A percentile compares a stretch with the other conserved stretches of the same genome.
phyloP scores from a whole-genome alignment of 1,139 yeast species.

The Suhomyces bokatorum region DNA sequence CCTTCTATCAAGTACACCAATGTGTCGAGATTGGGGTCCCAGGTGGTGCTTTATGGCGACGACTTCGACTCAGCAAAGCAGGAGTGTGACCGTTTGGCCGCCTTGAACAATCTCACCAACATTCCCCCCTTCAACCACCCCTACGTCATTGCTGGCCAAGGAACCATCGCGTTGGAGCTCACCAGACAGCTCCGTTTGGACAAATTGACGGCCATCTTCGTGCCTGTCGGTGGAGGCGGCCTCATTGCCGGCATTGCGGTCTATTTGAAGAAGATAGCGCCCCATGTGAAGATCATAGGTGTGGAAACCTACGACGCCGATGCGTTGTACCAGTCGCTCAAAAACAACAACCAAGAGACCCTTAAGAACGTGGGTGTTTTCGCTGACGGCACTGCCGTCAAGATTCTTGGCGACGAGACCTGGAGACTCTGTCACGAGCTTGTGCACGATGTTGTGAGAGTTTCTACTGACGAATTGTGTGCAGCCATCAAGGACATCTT shows the following conservation, averaged over 20 bases:
- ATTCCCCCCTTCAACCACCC: constrained; percentile 99
- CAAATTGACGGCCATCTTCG: constrained; percentile 81
- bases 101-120: constrained; percentile 72
- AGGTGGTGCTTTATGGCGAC: constrained; percentile 89
- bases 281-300: constrained; percentile 92
- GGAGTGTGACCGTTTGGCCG: constrained; percentile 75
- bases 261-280: constrained; percentile 92
- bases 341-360: constrained; percentile 52
- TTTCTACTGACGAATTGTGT: constrained; percentile 91
- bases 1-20: constrained; percentile 92
- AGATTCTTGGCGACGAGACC: constrained; percentile 84
- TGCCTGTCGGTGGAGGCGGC: constrained; percentile 98
- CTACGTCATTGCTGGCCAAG: constrained; percentile 98
- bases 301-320: constrained; percentile 96
- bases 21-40: constrained; percentile 89
- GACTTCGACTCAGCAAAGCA: constrained; percentile 91
- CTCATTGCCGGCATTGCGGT: constrained; percentile 87
- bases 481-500: constrained; percentile 97
- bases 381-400: constrained; percentile 99
- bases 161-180: constrained; percentile 92
- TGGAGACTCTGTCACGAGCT: constrained; percentile 76
- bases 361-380: constrained; percentile 85
- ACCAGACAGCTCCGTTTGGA: constrained; percentile 81
- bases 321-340: constrained; percentile 77
- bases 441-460: constrained; percentile 86